Evolutionary conservation across 2,329 filamentous ascomycete genomes (phyloP).

Genomic region (Diatrype stigma): DNA sequence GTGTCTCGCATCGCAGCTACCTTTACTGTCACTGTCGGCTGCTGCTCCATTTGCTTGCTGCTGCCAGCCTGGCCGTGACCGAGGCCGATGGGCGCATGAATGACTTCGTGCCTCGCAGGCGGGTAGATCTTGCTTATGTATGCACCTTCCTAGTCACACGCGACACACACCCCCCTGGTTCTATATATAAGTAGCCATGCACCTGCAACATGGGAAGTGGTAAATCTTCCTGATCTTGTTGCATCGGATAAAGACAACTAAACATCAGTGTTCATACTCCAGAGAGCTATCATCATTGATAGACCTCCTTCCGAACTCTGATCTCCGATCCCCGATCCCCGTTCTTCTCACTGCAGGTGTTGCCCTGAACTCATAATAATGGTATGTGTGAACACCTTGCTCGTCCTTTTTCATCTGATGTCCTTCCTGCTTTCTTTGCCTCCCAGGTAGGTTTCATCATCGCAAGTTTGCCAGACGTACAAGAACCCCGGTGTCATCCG

Average conservation of each 20-base stretch:
- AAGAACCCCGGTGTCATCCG: background rate
- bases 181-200: background rate
- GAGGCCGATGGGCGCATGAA: background rate
- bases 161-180: background rate
- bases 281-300: background rate
- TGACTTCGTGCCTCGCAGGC: background rate
- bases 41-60: background rate
- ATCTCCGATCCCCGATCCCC: no score
- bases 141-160: background rate
- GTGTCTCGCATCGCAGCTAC: background rate
- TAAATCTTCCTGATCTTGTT: background rate
- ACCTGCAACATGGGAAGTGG: no score
- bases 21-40: no score
- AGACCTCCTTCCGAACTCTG: no score
- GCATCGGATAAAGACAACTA: background rate
- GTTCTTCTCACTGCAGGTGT: conserved; percentile 12
- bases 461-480: background rate
- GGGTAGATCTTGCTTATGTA: background rate
- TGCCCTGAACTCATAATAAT: conserved; percentile 16
- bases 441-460: no score
- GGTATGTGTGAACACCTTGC: conserved; percentile 9
- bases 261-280: background rate
- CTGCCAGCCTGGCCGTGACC: background rate
- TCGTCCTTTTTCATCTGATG: background rate
- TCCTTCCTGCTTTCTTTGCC: no score